phyloP scores from a whole-genome alignment of 805 yeast genomes.

The Torulaspora indica region DNA sequence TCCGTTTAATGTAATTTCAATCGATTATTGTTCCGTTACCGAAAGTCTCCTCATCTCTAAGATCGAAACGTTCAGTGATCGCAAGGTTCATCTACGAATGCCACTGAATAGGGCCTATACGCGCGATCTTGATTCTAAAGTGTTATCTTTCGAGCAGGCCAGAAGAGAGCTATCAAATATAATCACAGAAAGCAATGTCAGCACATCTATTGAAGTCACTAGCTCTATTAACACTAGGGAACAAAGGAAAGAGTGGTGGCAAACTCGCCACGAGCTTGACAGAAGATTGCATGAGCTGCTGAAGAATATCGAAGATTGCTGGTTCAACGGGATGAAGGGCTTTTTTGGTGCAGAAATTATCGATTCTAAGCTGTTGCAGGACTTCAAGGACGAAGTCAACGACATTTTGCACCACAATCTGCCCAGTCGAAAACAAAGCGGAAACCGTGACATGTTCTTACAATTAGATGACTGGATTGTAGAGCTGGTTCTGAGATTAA shows the following conservation, averaged over 20 bases:
- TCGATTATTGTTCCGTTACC: slow-evolving; percentile 55
- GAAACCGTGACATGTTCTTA: slow-evolving; percentile 26
- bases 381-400: slow-evolving; percentile 39
- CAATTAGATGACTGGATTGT: slow-evolving; percentile 45
- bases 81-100: slow-evolving; percentile 49
- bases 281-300: slow-evolving; percentile 49
- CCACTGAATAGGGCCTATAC: slow-evolving; percentile 52
- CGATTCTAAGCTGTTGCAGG: slow-evolving; percentile 24
- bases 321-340: slow-evolving; percentile 78
- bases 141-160: slow-evolving; percentile 44
- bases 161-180: slow-evolving; percentile 46
- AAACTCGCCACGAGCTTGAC: slow-evolving; percentile 58
- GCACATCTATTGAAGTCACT: slow-evolving; percentile 54
- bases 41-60: slow-evolving; percentile 56
- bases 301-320: slow-evolving; percentile 51
- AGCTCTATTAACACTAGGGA: slow-evolving; percentile 49
- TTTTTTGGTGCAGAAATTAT: slow-evolving; percentile 44
- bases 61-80: slow-evolving; percentile 30
- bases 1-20: slow-evolving; percentile 41
- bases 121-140: slow-evolving; percentile 42
- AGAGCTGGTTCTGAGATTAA: slow-evolving; percentile 48
- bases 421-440: slow-evolving; percentile 43
- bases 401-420: slow-evolving; percentile 42
- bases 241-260: slow-evolving; percentile 77
- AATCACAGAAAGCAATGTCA: slow-evolving; percentile 54